Base-by-base conservation (phyloP, 768 basidiomycete species). In the Trametes cinnabarina region DNA sequence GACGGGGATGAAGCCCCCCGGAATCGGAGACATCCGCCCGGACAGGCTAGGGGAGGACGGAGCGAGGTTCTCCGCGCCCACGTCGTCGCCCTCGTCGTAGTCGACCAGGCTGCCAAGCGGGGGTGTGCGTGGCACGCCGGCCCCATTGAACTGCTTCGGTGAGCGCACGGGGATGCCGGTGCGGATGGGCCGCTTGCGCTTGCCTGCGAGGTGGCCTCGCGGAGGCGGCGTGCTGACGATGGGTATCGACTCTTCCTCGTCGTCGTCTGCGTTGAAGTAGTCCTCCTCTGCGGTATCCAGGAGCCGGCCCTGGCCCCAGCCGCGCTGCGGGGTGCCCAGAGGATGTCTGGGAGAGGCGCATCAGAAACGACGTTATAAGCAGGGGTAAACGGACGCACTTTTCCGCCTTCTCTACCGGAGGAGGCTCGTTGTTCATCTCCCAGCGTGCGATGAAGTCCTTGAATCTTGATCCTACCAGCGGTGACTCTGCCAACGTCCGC, bases 391-490 rank as follows among this genome's bases (percentile, higher is more conserved):
- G 43, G n/a, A 65, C 73, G 58, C 70, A 88, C 85, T 77, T 81
- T 57, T 82, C 79, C 43, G 74, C 66, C 63, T 80, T 82, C 40
- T 74, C 69, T 42, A 75, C 75, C 34, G 86, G 85, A 60, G 79
- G 80, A 28, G 88, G 89, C 61, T 95, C 92, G 60, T 87, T 87
- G 73, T 95, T 97, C 78, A 94, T 92, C 72, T 98, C 97, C 83
- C 88, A 94, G 47, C 88, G 82, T 41, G 84, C 78, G 57, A 92
- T 83, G 66, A 98, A 85, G 22, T 82, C 73, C 41, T 80, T 77
- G 69, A 94, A 93, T 35, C 88, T 81, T 58, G 82, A 77, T 4
- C 84, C 82, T 25, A 85, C 84, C 26, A 90, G 74, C 2, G 78
- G 78, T 17, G 79, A 81, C 66, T 81, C 74, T 3, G 85, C 78